Evolutionary conservation across 2,329 filamentous ascomycete genomes (phyloP).

Genomic region (Lecanicillium sp.): DNA sequence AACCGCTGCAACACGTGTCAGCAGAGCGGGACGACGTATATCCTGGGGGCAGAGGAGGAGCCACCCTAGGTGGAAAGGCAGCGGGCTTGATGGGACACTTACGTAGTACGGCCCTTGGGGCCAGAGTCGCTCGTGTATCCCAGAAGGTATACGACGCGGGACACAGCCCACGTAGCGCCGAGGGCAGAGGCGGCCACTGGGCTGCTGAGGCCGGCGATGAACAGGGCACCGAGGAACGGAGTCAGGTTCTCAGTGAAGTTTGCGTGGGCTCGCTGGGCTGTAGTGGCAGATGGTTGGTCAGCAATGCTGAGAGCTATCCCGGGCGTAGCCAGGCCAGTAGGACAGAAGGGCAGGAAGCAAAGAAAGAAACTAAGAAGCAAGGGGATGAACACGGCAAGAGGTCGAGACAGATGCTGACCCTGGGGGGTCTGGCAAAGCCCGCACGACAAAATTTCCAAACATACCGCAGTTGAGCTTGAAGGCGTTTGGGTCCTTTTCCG

Average conservation of each 20-base stretch:
- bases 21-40: no score
- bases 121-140: constrained; percentile 43
- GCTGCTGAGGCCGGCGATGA: constrained; percentile 49
- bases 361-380: no score
- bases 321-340: no score
- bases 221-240: constrained; percentile 41
- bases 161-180: constrained; percentile 45
- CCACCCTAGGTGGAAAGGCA: no score
- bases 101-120: constrained; percentile 35
- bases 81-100: constrained; percentile 13
- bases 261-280: constrained; percentile 7
- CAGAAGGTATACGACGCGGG: constrained; percentile 44
- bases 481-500: constrained; percentile 45
- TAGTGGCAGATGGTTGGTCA: not conserved
- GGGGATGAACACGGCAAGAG: no score
- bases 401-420: no score
- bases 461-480: constrained; percentile 56
- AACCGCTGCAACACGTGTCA: constrained; percentile 26
- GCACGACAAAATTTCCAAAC: no score
- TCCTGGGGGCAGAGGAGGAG: no score
- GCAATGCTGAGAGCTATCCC: not conserved
- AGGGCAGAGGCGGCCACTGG: constrained; percentile 41
- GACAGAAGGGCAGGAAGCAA: no score
- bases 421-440: no score
- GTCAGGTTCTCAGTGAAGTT: constrained; percentile 48